phyloP scores from a whole-genome alignment of 805 yeast genomes.

The Cyberlindnera euphorbiae region DNA sequence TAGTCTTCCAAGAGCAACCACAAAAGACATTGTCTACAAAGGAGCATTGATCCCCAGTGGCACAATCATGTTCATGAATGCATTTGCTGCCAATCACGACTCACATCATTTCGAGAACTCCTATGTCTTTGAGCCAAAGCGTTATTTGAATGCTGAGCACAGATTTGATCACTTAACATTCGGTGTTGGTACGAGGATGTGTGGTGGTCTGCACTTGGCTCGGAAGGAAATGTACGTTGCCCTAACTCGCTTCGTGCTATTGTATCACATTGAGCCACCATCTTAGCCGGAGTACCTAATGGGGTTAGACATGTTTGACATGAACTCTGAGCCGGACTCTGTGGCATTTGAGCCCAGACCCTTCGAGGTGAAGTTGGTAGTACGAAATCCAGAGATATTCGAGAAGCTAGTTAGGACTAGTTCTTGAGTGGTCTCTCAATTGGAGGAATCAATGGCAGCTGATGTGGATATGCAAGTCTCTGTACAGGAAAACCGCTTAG shows the following conservation, averaged over 20 bases:
- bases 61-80: conserved; percentile 58
- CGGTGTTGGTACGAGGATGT: conserved; percentile 71
- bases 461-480: too few species aligned
- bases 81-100: conserved; percentile 71
- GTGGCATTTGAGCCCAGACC: conserved; percentile 58
- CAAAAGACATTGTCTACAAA: conserved; percentile 41
- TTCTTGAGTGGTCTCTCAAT: too few species aligned
- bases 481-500: too few species aligned
- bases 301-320: conserved; percentile 44
- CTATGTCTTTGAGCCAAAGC: conserved; percentile 43
- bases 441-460: too few species aligned
- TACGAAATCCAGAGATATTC: conserved; percentile 26
- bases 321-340: conserved; percentile 49
- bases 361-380: conserved; percentile 31
- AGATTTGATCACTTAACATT: conserved; percentile 41
- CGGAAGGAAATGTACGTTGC: conserved; percentile 59
- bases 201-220: conserved; percentile 65
- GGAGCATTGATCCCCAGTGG: conserved; percentile 46
- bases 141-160: conserved; percentile 40
- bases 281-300: conserved; percentile 26
- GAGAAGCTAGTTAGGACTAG: conserved; percentile 2
- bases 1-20: conserved; percentile 57
- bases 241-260: conserved; percentile 45
- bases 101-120: conserved; percentile 37
- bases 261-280: conserved; percentile 47